Base-by-base conservation (phyloP, 768 basidiomycete species). In the Boletus rubroflammeus region DNA sequence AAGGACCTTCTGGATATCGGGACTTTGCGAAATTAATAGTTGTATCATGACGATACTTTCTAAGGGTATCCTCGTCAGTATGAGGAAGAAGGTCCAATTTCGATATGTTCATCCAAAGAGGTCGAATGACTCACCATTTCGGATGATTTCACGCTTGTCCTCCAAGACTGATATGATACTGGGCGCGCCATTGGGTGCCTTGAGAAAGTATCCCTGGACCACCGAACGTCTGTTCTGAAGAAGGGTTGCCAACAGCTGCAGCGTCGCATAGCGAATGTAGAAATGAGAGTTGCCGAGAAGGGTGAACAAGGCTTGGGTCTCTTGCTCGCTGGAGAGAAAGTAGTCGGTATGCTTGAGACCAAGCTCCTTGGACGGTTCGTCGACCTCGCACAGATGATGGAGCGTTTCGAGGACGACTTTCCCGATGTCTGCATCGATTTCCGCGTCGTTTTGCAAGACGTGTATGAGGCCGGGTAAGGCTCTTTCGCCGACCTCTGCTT, bases 1-100 rank as follows among this genome's bases (percentile, higher is more conserved):
- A 42, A 98, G 83, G 29, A 98, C 85, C 72, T 98, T 98, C 66
- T 98, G 96, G 34, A 99, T 90, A 68, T 98, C 93, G 31, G 90
- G 82, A 62, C 90, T 98, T 61, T 94, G 88, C 0, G 84, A 83
- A 35, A 89, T 83, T 14, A 99, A 76, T 6, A 84, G 76, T 57
- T 95, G 90, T 32, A 94, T 78, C 73, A 95, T 83, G 15, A 84
- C 77, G 36, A 97, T 83, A 23, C 85, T 87, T 80, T 98, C 92
- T 91, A 72, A 62, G 59, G 57, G 38, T 34, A 47, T 38, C 31
- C 35, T 50, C 45, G 47, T 68, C 47, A 67, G 54, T 23, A 46
- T 19, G 29, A 9, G 14, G 3, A 35, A 34, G 6, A 45, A 19
- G 11, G 42, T 15, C 41, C 41, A 2, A 6, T 14, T 25, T 25